Conservation (phyloP, 106 monocot genomes). For the Allium cepa region DNA sequence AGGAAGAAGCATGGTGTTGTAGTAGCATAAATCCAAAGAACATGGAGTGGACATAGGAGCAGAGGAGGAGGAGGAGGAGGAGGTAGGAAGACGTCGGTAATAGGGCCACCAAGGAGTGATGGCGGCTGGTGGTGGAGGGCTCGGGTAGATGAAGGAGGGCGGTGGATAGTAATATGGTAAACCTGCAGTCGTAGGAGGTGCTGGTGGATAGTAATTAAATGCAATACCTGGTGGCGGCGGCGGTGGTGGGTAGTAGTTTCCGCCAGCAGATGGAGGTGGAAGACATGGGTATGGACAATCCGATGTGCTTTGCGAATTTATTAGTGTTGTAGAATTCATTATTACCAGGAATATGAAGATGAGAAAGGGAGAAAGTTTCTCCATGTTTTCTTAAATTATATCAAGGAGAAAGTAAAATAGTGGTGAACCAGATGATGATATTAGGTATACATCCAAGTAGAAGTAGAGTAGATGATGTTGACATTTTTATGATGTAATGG, state of each 20-base stretch:
- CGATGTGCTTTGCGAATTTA: neutral
- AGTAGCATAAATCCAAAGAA: no score
- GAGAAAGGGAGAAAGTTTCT: neutral
- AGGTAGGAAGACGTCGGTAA: neutral
- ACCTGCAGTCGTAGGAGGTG: neutral
- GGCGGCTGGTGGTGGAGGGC: neutral
- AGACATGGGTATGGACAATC: slow-evolving; percentile 7
- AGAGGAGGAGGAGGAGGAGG: no score
- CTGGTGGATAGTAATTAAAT: neutral
- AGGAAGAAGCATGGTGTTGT: no score
- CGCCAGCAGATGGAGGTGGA: neutral
- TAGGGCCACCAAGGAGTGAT: slow-evolving; percentile 5
- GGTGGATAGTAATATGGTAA: neutral
- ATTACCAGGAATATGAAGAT: neutral
- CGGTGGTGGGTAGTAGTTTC: neutral
- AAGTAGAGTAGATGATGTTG: no score
- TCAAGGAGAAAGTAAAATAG: no score
- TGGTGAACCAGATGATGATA: no score
- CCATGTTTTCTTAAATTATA: neutral
- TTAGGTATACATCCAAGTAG: no score
- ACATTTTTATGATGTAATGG: no score
- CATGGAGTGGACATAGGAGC: no score
- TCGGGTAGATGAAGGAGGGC: neutral
- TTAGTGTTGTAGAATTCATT: neutral
- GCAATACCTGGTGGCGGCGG: neutral